phyloP scores from a whole-genome alignment of 1,284 basidiomycete species.

The Golubevia pallescens region DNA sequence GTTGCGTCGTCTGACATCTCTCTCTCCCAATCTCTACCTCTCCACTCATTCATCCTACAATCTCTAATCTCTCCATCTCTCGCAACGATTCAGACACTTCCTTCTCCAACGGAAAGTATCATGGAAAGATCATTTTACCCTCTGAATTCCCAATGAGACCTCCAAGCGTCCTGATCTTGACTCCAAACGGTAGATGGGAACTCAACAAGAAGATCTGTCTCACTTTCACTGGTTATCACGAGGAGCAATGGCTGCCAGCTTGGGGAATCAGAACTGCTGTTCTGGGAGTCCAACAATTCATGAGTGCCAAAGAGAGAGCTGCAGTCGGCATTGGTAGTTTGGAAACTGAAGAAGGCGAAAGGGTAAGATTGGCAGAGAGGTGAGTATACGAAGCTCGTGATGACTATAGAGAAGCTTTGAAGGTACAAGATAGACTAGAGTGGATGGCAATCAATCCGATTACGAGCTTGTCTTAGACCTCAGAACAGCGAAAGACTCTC shows the following conservation, averaged over 20 bases:
- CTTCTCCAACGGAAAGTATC: constrained; percentile 71
- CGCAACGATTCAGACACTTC: too few species aligned
- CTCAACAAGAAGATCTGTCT: constrained; percentile 84
- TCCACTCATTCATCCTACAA: not conserved
- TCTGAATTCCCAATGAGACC: constrained; percentile 93
- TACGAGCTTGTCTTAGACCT: constrained; percentile 82
- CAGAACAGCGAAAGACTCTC: constrained; percentile 77
- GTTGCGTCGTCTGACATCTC: constrained; percentile 70
- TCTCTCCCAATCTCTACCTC: not conserved
- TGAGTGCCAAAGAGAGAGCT: constrained; percentile 67
- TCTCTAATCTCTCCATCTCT: not conserved
- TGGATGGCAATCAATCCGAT: constrained; percentile 69
- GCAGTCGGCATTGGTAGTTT: constrained; percentile 89
- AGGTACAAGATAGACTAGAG: not conserved
- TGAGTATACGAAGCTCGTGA: constrained; percentile 4
- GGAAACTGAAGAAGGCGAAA: constrained; percentile 85
- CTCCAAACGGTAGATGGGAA: constrained; percentile 93
- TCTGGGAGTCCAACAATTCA: constrained; percentile 13
- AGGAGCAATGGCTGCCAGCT: constrained; percentile 93
- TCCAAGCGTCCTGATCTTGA: constrained; percentile 90
- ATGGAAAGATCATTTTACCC: constrained; percentile 87
- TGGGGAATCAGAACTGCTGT: constrained; percentile 93
- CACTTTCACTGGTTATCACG: constrained; percentile 68
- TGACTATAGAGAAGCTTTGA: too few species aligned
- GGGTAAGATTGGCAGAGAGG: constrained; percentile 70